Evolutionary conservation across 805 yeast genomes (phyloP).

Genomic region (Sporopachydermia lactativora): DNA sequence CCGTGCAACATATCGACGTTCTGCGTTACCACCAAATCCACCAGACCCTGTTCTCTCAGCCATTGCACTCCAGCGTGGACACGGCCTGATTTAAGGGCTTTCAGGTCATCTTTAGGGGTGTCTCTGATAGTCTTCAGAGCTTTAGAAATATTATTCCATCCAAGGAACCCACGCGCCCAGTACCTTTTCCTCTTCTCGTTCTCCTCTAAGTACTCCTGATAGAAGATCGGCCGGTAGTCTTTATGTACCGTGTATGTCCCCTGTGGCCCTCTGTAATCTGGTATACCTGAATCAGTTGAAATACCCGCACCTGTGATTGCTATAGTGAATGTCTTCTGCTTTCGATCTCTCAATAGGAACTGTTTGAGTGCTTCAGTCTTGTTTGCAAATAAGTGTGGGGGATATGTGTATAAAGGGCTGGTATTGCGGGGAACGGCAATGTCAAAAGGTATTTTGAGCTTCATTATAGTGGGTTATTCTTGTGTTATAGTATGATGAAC

Average conservation of each 20-base stretch:
- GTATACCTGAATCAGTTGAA: slow-evolving; percentile 17
- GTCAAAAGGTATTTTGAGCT: slow-evolving; percentile 3
- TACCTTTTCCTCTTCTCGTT: slow-evolving; percentile 14
- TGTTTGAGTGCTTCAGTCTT: background rate
- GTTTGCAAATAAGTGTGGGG: background rate
- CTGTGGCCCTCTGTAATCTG: slow-evolving; percentile 16
- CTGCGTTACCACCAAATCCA: background rate
- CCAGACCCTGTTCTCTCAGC: background rate
- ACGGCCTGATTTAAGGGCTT: background rate
- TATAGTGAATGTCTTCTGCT: slow-evolving; percentile 7
- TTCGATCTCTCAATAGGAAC: background rate
- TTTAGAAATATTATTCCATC: slow-evolving; percentile 10
- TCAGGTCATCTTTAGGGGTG: slow-evolving; percentile 8
- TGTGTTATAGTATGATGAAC: too few relatives aligned
- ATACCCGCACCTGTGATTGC: slow-evolving; percentile 16
- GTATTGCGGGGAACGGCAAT: background rate
- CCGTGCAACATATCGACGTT: slow-evolving; percentile 14
- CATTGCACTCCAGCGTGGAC: background rate
- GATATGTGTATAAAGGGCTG: background rate
- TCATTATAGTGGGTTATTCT: too few relatives aligned
- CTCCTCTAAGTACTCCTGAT: slow-evolving; percentile 11
- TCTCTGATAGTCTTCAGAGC: slow-evolving; percentile 11
- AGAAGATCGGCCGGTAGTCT: slow-evolving; percentile 15
- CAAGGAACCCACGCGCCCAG: slow-evolving; percentile 16
- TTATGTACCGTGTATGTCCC: slow-evolving; percentile 14